phyloP scores from a whole-genome alignment of 1,284 basidiomycete genomes.

The Ustilago lituana region DNA sequence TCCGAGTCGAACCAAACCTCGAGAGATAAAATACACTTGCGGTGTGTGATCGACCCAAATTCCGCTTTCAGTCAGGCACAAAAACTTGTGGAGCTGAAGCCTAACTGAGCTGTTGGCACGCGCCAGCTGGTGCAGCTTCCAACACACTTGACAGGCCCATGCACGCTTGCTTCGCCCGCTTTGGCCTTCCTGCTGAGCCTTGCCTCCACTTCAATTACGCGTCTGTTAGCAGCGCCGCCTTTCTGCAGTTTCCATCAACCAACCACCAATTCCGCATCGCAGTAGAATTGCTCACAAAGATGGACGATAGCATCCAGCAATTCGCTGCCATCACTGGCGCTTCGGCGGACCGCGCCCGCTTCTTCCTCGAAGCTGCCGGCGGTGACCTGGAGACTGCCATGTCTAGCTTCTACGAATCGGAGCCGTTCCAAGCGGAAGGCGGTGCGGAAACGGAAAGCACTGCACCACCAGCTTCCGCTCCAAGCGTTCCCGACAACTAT shows the following conservation, averaged over 20 bases:
- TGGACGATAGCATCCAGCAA: constrained; percentile 60
- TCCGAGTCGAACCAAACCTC: too few species aligned
- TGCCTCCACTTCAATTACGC: constrained; percentile 19
- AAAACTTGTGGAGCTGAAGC: too few species aligned
- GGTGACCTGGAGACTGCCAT: constrained; percentile 68
- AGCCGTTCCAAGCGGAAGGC: constrained; percentile 15
- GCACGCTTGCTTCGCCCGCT: constrained; percentile 14
- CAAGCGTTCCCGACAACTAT: constrained; percentile 26
- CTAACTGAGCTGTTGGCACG: too few species aligned
- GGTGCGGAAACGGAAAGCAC: constrained; percentile 6
- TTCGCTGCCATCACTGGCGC: constrained; percentile 66
- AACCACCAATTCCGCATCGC: background rate
- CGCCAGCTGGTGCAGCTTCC: too few species aligned
- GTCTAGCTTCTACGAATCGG: constrained; percentile 66
- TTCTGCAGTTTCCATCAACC: constrained; percentile 1
- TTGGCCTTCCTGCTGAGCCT: too few species aligned
- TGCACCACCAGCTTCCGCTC: constrained; percentile 6
- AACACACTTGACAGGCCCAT: constrained; percentile 19
- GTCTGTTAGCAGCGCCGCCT: background rate
- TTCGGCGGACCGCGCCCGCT: constrained; percentile 64
- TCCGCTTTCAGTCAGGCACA: background rate
- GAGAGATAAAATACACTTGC: too few species aligned
- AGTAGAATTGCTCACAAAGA: constrained; percentile 6
- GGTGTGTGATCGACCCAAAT: constrained; percentile 18
- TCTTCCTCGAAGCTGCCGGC: constrained; percentile 66